Conservation (phyloP, 129 eudicot species). For the Saposhnikovia divaricata region DNA sequence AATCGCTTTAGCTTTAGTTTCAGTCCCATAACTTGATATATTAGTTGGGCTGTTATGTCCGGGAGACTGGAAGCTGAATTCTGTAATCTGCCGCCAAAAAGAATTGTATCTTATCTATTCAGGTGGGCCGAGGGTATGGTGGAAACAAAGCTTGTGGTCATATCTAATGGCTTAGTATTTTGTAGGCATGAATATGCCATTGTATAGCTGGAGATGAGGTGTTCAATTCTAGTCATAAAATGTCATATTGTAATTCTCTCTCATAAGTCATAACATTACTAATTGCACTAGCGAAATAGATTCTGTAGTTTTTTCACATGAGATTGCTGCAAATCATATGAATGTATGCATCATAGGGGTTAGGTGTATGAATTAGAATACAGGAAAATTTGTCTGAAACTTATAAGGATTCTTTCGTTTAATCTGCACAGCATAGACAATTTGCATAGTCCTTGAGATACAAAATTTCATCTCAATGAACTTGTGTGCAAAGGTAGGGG, state of each 20-base stretch:
- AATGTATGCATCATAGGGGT: neutral
- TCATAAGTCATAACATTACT: neutral
- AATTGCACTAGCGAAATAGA: constrained; percentile 6
- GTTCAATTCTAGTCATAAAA: constrained; percentile 1
- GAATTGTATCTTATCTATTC: neutral
- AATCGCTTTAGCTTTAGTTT: neutral
- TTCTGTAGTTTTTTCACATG: constrained; percentile 8
- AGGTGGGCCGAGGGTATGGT: neutral
- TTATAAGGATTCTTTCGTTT: neutral
- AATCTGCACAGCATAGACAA: neutral
- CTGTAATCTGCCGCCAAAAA: constrained; percentile 4
- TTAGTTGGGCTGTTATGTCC: neutral
- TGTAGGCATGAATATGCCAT: constrained; percentile 9
- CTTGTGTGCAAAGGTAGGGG: neutral
- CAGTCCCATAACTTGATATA: neutral
- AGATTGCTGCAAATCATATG: neutral
- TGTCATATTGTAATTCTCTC: constrained; percentile 1
- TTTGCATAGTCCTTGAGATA: neutral
- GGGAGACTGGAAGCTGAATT: neutral
- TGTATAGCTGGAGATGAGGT: constrained; percentile 1
- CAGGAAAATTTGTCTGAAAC: neutral
- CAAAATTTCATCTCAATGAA: neutral
- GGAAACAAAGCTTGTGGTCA: neutral
- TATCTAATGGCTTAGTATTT: neutral
- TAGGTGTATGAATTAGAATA: neutral